Evolutionary conservation across 805 yeast genomes (phyloP).

Genomic region (Kuraishia borneana): DNA sequence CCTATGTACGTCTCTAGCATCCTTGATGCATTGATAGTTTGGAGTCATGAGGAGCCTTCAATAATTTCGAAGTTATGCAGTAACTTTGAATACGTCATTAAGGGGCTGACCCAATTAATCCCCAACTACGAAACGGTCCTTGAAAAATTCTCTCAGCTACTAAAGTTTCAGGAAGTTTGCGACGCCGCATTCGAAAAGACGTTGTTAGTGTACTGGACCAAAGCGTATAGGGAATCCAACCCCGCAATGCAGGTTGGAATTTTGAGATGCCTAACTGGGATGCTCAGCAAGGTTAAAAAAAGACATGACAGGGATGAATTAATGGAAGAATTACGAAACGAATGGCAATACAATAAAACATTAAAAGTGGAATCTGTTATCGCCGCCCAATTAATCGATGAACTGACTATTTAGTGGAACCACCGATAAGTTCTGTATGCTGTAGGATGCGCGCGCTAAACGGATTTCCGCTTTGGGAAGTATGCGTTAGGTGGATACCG

Average conservation of each 20-base stretch:
- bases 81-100: background rate
- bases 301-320: background rate
- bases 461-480: too few species aligned
- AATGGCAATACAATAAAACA: background rate
- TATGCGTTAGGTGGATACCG: too few species aligned
- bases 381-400: background rate
- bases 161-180: background rate
- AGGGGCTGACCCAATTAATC: background rate
- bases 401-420: too few species aligned
- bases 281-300: background rate
- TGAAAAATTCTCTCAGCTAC: background rate
- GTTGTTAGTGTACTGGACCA: background rate
- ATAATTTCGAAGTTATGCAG: too few species aligned
- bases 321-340: background rate
- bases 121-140: constrained; percentile 1
- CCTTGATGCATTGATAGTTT: constrained; percentile 24
- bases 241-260: constrained; percentile 1
- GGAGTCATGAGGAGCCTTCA: constrained; percentile 3
- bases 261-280: background rate
- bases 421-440: too few species aligned
- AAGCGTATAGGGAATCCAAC: background rate
- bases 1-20: constrained; percentile 38
- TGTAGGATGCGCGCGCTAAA: too few species aligned
- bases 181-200: background rate
- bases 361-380: background rate